These are phyloP conservation scores for Torulaspora pretoriensis DNA, from an alignment of 1,139 yeast genomes.

Conservation along the genomic window DNA sequence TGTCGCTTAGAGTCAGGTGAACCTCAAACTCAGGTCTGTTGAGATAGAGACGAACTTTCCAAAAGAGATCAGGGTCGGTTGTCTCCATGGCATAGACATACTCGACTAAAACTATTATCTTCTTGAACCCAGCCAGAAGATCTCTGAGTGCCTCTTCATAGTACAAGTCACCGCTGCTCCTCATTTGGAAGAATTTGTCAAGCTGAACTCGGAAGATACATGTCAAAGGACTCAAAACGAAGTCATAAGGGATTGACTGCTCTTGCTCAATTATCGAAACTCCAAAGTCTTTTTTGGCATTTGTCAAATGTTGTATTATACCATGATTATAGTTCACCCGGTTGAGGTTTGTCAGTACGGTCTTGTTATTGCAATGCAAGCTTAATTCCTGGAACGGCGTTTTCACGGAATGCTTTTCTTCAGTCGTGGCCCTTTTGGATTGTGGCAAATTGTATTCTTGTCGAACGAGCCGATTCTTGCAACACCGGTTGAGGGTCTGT, in stretches of 20 bases:
- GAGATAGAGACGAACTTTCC: constrained; percentile 24
- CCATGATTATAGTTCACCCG: constrained; percentile 14
- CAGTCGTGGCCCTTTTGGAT: not conserved
- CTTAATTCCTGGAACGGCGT: constrained; percentile 1
- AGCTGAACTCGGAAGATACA: constrained; percentile 21
- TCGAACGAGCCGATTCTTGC: not conserved
- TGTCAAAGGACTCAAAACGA: constrained; percentile 17
- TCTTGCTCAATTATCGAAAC: constrained; percentile 16
- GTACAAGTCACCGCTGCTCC: constrained; percentile 8
- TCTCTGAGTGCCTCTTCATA: constrained; percentile 11
- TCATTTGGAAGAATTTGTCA: constrained; percentile 21
- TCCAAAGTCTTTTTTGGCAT: not conserved
- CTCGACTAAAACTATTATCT: constrained; percentile 19
- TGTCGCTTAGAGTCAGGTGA: constrained; percentile 11
- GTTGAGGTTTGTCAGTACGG: constrained; percentile 18
- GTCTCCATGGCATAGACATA: constrained; percentile 13
- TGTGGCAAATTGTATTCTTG: not conserved
- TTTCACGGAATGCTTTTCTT: not conserved
- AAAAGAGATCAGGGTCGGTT: constrained; percentile 24
- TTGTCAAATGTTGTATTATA: constrained; percentile 10
- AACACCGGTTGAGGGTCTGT: constrained; percentile 1
- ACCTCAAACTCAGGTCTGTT: constrained; percentile 10
- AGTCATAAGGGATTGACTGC: constrained; percentile 17
- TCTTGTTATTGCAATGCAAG: not conserved
- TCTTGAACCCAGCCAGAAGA: constrained; percentile 16